Evolutionary conservation across 495 filamentous ascomycete species (phyloP).

Genomic region (Cenococcum geophilum): DNA sequence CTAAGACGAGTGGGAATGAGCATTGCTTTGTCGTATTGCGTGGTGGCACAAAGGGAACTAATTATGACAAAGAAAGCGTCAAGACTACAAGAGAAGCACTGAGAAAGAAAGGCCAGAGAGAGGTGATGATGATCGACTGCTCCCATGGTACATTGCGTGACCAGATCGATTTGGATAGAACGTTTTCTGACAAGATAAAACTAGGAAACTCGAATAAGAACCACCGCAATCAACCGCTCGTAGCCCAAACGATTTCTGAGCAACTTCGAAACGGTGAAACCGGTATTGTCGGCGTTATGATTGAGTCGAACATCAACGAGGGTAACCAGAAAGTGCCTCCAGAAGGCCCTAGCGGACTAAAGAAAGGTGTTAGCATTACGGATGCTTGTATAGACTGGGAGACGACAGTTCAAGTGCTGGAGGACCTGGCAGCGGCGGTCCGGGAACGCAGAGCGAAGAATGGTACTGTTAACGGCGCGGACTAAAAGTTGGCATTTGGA

Average conservation of each 20-base stretch:
- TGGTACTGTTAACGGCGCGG: slow-evolving; percentile 26
- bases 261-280: slow-evolving; percentile 84
- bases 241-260: slow-evolving; percentile 72
- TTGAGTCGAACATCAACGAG: slow-evolving; percentile 95
- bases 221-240: slow-evolving; percentile 85
- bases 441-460: slow-evolving; percentile 56
- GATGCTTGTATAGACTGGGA: slow-evolving; percentile 98
- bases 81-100: slow-evolving; percentile 70
- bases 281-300: slow-evolving; percentile 93
- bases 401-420: slow-evolving; percentile 73
- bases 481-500: slow-evolving; percentile 2
- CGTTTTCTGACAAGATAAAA: slow-evolving; percentile 2
- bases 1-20: slow-evolving; percentile 84
- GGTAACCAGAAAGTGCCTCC: slow-evolving; percentile 89
- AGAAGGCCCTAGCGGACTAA: slow-evolving; percentile 70
- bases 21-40: slow-evolving; percentile 95
- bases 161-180: background rate
- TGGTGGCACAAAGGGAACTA: slow-evolving; percentile 88
- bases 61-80: slow-evolving; percentile 84
- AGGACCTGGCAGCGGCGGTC: slow-evolving; percentile 80
- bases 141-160: slow-evolving; percentile 62
- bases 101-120: slow-evolving; percentile 74
- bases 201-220: slow-evolving; percentile 68
- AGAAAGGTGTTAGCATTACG: slow-evolving; percentile 93
- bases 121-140: slow-evolving; percentile 97